Conservation (phyloP, 1,284 basidiomycete species). For the Puccinia polysora region DNA sequence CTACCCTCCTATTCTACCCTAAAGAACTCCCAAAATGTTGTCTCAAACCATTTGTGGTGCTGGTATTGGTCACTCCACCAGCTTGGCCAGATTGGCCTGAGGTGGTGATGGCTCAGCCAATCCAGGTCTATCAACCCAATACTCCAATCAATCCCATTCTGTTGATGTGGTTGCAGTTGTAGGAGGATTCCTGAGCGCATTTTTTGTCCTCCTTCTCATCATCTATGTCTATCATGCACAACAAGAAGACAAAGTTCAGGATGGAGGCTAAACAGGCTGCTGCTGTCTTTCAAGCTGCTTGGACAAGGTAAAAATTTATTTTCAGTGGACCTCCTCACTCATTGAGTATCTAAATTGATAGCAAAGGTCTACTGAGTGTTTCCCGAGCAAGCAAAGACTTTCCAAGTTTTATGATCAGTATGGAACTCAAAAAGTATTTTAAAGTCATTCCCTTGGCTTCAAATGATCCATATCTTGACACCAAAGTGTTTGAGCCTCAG, state of each 20-base stretch:
- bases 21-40: constrained; percentile 45
- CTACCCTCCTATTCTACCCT: constrained; percentile 45
- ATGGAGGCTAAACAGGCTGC: background rate
- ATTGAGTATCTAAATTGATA: constrained; percentile 16
- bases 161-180: constrained; percentile 5
- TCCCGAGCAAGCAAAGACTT: constrained; percentile 23
- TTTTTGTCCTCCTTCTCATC: constrained; percentile 20
- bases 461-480: constrained; percentile 33
- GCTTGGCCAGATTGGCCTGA: constrained; percentile 43
- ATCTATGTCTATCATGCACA: constrained; percentile 21
- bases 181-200: constrained; percentile 10
- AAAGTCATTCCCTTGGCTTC: constrained; percentile 19
- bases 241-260: background rate
- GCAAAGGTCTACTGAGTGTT: background rate
- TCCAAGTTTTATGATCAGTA: background rate
- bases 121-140: constrained; percentile 18
- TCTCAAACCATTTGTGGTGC: constrained; percentile 46
- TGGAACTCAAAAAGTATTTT: constrained; percentile 24
- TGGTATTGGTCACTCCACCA: constrained; percentile 44
- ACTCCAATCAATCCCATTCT: background rate
- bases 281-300: constrained; percentile 11
- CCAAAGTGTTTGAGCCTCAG: constrained; percentile 41
- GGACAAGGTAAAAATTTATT: constrained; percentile 1
- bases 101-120: constrained; percentile 45
- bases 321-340: constrained; percentile 2